Conservation (phyloP, 257 asterid species). For the Scutellaria barbata region DNA sequence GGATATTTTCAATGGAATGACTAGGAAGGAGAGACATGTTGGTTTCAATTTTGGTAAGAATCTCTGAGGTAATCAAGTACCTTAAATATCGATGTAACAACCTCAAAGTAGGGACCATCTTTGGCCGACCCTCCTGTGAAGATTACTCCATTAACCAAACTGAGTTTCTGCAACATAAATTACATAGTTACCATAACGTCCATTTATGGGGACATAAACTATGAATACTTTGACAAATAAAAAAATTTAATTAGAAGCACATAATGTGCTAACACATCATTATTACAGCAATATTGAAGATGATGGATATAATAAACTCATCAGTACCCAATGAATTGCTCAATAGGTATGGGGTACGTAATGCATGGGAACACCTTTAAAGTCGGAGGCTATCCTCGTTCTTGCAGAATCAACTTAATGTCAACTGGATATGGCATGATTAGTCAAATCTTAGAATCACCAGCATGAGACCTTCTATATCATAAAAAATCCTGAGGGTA, state of each 20-base stretch:
- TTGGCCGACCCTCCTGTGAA: slow-evolving; percentile 90
- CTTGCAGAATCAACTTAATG: no score
- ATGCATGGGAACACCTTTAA: no score
- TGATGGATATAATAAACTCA: not conserved
- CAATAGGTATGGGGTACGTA: no score
- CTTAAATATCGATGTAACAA: slow-evolving; percentile 70
- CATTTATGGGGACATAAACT: slow-evolving; percentile 28
- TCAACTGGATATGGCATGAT: no score
- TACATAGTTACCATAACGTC: slow-evolving; percentile 16
- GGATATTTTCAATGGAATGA: no score
- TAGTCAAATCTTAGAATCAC: no score
- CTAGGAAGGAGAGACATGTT: not conserved
- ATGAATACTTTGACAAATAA: slow-evolving; percentile 3
- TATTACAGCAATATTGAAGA: slow-evolving; percentile 9
- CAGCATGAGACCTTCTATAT: no score
- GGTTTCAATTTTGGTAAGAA: slow-evolving; percentile 21
- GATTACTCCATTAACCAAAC: slow-evolving; percentile 82
- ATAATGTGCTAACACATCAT: slow-evolving; percentile 9
- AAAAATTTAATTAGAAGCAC: not conserved
- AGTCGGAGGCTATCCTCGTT: no score
- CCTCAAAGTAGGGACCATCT: slow-evolving; percentile 68
- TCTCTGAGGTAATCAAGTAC: slow-evolving; percentile 41
- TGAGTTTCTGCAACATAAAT: slow-evolving; percentile 73
- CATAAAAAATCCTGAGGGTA: no score
- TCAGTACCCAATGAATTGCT: no score